Conservation (phyloP, 2,329 filamentous ascomycete genomes). For the Paecilomyces dactylethromorphus region DNA sequence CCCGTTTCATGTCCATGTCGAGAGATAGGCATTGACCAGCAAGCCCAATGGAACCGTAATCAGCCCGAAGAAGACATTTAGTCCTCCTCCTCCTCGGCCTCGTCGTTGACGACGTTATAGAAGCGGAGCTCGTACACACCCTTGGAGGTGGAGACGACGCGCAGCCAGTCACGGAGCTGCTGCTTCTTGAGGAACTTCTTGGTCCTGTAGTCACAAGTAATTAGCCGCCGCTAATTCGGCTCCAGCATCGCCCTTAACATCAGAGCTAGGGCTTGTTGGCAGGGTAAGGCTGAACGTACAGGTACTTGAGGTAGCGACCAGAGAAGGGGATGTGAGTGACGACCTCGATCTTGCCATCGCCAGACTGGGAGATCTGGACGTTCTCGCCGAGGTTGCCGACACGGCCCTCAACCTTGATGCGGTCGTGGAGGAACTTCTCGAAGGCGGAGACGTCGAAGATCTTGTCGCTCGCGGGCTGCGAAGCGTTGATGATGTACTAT, state of each 20-base stretch:
- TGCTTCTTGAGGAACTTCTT: conserved; percentile 99
- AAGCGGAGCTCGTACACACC: conserved; percentile 99
- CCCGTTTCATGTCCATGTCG: neutral
- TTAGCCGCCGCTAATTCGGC: conserved; percentile 2
- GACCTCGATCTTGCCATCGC: conserved; percentile 97
- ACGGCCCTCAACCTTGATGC: conserved; percentile 99
- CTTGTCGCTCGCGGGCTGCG: conserved; percentile 97
- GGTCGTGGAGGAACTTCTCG: conserved; percentile 99
- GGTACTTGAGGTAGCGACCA: conserved; percentile 98
- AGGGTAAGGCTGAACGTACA: conserved; percentile 54
- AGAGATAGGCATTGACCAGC: neutral
- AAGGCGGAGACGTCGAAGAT: conserved; percentile 99
- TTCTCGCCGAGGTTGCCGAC: conserved; percentile 95
- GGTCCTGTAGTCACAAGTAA: conserved; percentile 54
- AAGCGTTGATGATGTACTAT: conserved; percentile 98
- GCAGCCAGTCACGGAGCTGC: conserved; percentile 99
- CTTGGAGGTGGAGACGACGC: conserved; percentile 95
- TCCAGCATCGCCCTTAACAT: neutral
- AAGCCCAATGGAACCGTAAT: neutral
- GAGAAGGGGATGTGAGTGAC: conserved; percentile 97
- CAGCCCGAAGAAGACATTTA: conserved; percentile 49
- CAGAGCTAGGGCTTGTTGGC: neutral
- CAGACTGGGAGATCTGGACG: conserved; percentile 82
- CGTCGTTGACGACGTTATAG: conserved; percentile 99
- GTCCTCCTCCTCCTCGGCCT: conserved; percentile 96